phyloP scores from a whole-genome alignment of 495 filamentous ascomycete genomes.

The Acidomyces sp. region DNA sequence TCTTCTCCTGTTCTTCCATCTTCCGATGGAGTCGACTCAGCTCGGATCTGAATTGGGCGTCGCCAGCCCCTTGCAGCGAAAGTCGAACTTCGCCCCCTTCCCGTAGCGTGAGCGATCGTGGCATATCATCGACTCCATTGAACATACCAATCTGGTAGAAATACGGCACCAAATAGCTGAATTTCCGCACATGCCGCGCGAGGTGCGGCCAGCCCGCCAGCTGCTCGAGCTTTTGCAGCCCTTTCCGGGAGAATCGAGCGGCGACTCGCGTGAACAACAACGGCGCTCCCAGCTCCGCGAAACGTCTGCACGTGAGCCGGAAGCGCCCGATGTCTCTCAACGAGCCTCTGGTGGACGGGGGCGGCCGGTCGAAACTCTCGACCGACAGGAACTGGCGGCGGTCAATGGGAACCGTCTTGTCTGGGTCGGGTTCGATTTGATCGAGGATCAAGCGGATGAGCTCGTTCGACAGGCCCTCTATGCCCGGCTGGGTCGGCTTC shows the following conservation, averaged over 20 bases:
- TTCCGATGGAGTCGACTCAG: conserved; percentile 30
- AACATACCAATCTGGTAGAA: conserved; percentile 41
- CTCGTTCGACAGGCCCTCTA: conserved; percentile 41
- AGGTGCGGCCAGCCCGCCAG: conserved; percentile 38
- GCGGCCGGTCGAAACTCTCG: conserved; percentile 40
- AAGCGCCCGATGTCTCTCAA: conserved; percentile 37
- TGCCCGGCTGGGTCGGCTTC: no score
- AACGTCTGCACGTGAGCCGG: conserved; percentile 47
- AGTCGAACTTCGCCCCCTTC: conserved; percentile 1
- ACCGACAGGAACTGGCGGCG: conserved; percentile 40
- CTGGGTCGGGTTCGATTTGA: conserved; percentile 37
- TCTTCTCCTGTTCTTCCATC: conserved; percentile 32
- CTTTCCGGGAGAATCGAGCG: conserved; percentile 46
- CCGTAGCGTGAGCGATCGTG: neutral
- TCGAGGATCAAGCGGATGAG: conserved; percentile 47
- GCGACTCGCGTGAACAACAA: conserved; percentile 48
- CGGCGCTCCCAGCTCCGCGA: conserved; percentile 47
- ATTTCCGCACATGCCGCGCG: conserved; percentile 48
- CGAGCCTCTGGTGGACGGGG: conserved; percentile 31
- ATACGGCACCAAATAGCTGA: conserved; percentile 60
- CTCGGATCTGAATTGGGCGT: conserved; percentile 21
- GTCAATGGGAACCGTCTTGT: conserved; percentile 35
- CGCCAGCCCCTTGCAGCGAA: neutral
- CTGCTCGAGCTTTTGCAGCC: conserved; percentile 43
- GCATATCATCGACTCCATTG: neutral